These are phyloP conservation scores for Neurospora crassa DNA, from an alignment of 2,329 filamentous ascomycete genomes.

Conservation along the genomic window DNA sequence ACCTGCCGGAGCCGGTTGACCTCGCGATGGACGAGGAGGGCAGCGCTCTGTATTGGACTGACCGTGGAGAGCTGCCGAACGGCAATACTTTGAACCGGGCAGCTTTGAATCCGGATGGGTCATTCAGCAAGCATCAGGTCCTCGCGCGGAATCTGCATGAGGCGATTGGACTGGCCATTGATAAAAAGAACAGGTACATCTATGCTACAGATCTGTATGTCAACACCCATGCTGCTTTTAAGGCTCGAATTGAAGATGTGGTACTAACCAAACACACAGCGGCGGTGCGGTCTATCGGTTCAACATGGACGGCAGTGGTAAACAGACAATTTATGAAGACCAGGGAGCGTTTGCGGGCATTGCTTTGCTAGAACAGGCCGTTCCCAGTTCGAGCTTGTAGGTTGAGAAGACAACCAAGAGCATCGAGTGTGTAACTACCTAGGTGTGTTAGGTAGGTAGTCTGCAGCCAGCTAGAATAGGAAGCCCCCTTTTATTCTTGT, in stretches of 20 bases:
- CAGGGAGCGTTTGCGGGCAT: constrained; percentile 20
- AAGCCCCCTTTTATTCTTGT: background rate
- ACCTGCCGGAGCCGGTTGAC: constrained; percentile 47
- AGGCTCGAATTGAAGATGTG: background rate
- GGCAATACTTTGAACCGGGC: constrained; percentile 44
- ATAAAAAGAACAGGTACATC: constrained; percentile 24
- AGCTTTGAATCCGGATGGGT: constrained; percentile 9
- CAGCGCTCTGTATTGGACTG: constrained; percentile 47
- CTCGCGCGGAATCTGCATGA: constrained; percentile 31
- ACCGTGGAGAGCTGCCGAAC: constrained; percentile 45
- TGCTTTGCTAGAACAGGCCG: constrained; percentile 7
- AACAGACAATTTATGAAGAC: constrained; percentile 19
- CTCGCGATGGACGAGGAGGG: constrained; percentile 40
- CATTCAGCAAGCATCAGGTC: constrained; percentile 15
- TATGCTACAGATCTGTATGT: constrained; percentile 29
- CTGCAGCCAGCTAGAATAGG: background rate
- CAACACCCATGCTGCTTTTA: background rate
- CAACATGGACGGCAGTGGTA: constrained; percentile 23
- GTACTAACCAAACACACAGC: constrained; percentile 1
- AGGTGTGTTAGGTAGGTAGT: background rate
- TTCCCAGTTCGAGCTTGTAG: background rate
- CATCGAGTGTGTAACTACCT: background rate
- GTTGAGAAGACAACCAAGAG: background rate
- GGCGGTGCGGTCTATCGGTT: constrained; percentile 29
- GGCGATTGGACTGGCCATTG: constrained; percentile 35